Evolutionary conservation across 306 rosid species (phyloP).

Genomic region (Trifolium repens): DNA sequence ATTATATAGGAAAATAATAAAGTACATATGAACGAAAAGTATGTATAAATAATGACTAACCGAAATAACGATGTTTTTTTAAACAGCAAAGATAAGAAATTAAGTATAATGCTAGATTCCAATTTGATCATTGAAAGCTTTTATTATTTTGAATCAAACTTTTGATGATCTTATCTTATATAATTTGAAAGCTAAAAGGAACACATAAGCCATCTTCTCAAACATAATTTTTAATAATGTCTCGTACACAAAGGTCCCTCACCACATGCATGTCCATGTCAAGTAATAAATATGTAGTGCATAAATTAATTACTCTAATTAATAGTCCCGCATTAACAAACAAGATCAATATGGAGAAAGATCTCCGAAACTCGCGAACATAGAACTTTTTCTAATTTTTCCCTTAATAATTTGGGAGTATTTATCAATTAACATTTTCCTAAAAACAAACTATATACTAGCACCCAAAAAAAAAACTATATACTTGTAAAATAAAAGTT

Average conservation of each 20-base stretch:
- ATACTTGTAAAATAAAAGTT: too few relatives aligned
- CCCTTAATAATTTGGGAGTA: too few relatives aligned
- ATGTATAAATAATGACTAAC: too few relatives aligned
- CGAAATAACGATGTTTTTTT: too few relatives aligned
- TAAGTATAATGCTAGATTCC: background rate
- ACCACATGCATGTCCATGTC: conserved; percentile 1
- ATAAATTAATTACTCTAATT: background rate
- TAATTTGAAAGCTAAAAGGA: background rate
- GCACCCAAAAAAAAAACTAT: too few relatives aligned
- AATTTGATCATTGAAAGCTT: background rate
- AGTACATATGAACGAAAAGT: too few relatives aligned
- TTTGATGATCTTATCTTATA: background rate
- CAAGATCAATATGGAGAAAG: too few relatives aligned
- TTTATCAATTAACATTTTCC: too few relatives aligned
- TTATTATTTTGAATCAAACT: background rate
- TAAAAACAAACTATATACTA: too few relatives aligned
- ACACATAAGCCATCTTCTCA: background rate
- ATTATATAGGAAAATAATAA: too few relatives aligned
- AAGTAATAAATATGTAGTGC: background rate
- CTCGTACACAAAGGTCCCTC: conserved; percentile 5
- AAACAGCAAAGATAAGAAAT: too few relatives aligned
- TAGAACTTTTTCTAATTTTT: background rate
- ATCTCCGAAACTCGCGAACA: too few relatives aligned
- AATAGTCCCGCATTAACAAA: background rate
- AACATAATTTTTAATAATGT: background rate